Percentiles rank a stretch among this genome's conserved stretches.
Evolutionary conservation across 2,329 filamentous ascomycete species (phyloP).

Genomic region (Aaosphaeria pasadenensis): DNA sequence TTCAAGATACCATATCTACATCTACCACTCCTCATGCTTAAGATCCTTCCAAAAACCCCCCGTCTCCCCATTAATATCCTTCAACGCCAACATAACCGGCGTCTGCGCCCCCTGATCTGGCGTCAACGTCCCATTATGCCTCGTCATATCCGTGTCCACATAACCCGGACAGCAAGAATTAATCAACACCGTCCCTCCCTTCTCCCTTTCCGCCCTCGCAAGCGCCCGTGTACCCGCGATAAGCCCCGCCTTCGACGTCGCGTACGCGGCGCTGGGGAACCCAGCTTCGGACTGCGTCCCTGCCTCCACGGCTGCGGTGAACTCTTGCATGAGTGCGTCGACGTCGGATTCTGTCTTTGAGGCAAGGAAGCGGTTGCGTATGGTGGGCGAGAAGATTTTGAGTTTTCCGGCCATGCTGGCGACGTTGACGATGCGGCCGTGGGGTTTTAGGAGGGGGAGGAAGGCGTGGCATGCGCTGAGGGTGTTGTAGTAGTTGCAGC

Average conservation of each 20-base stretch:
- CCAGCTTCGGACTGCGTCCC: conserved; percentile 47
- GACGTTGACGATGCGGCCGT: conserved; percentile 49
- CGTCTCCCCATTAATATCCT: conserved; percentile 34
- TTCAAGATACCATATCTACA: too few relatives aligned
- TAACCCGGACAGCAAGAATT: conserved; percentile 45
- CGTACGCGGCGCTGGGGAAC: conserved; percentile 51
- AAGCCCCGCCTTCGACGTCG: conserved; percentile 45
- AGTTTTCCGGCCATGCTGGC: conserved; percentile 46
- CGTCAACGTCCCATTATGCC: conserved; percentile 38
- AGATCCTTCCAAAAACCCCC: conserved; percentile 42
- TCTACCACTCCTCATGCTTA: conserved; percentile 36
- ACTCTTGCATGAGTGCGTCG: conserved; percentile 49
- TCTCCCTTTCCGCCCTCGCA: conserved; percentile 31
- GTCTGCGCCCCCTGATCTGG: conserved; percentile 46
- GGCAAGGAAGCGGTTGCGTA: conserved; percentile 43
- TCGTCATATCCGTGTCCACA: conserved; percentile 49
- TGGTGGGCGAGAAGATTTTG: conserved; percentile 44
- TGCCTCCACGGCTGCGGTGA: conserved; percentile 45
- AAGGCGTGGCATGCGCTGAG: conserved; percentile 45
- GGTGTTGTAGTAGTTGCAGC: conserved; percentile 54
- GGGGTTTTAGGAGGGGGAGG: conserved; percentile 45
- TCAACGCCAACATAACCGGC: conserved; percentile 43
- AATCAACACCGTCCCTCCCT: conserved; percentile 32
- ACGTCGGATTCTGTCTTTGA: conserved; percentile 43
- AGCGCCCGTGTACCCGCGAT: conserved; percentile 42